Base-by-base conservation (phyloP, 306 rosid genomes). In the Lablab purpureus region DNA sequence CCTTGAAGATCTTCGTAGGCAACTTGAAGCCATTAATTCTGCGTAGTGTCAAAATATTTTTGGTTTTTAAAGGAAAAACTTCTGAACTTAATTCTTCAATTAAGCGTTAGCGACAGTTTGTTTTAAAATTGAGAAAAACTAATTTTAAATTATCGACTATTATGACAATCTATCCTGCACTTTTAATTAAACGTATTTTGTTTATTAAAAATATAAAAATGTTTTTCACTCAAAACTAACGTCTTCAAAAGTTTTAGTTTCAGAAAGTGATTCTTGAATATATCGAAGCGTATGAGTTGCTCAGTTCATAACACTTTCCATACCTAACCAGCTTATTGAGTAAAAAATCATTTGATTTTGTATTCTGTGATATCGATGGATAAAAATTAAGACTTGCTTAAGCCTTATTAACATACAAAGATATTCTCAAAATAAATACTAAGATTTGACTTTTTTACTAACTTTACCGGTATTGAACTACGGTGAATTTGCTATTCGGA, bases 21-120 rank as follows among this genome's bases (percentile, higher is more conserved):
- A 93, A 73, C 96, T 96, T 3, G 99, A 96, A 13, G 96, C 94
- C 69, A 88, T 96, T n/a, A 93, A 91, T 70, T 91, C 96, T 75
- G 83, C 71, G 0, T 91, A 85, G 79, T 72, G 73, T 50, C 54
- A 41, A 23, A 17, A 27, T 37, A 51, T 37, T 63, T 72, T 80
- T 41, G 13, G 36, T 21, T 12, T 58, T 15, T 15, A 30, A n/a
- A 12, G 0, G 2, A 36, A 68, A 8, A 2, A 5, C 55, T 6
- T 28, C 32, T 43, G 52, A 15, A 28, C 47, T 59, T 32, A 70
- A 19, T 58, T 30, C 22, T 79, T 70, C 43, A 45, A 66, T 67
- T 25, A 22, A 67, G 27, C 23, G 1, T 19, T 19, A 19, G 40
- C 21, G 28, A 14, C 40, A 13, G 19, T 27, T 28, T 59, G 66